Evolutionary conservation across 768 basidiomycete genomes (phyloP).

Genomic region (Pilatotrama ljubarskyi): DNA sequence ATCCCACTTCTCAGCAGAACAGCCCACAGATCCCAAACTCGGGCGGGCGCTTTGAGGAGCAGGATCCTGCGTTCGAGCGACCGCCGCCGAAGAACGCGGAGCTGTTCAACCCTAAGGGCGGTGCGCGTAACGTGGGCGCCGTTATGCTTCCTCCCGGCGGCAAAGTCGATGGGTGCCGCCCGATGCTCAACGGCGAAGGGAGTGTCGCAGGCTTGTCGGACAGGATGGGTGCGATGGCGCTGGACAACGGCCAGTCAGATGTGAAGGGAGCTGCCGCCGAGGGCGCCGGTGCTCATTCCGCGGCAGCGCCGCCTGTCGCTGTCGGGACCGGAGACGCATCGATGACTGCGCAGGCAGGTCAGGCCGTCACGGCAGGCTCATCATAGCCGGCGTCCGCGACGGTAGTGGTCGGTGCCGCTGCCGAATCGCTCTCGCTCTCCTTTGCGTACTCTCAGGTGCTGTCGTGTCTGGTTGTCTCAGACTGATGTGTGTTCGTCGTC

Average conservation of each 20-base stretch:
- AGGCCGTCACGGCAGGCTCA: neutral
- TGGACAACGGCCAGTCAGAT: conserved; percentile 5
- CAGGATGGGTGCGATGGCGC: conserved; percentile 10
- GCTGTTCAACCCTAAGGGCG: conserved; percentile 38
- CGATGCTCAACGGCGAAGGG: neutral
- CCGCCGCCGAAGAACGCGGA: conserved; percentile 46
- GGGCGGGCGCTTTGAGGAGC: conserved; percentile 42
- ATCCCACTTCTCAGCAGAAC: conserved; percentile 31
- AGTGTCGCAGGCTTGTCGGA: conserved; percentile 5
- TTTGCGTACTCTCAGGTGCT: conserved; percentile 7
- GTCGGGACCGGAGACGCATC: neutral
- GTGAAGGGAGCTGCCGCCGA: neutral
- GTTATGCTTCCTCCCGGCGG: neutral
- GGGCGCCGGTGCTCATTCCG: neutral
- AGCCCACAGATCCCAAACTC: conserved; percentile 24
- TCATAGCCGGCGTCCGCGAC: conserved; percentile 3
- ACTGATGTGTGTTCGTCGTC: conserved; percentile 11
- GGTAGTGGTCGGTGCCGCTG: too few species aligned
- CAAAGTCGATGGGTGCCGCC: neutral
- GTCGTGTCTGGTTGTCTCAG: conserved; percentile 11
- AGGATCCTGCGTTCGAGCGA: conserved; percentile 48
- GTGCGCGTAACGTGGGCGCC: conserved; percentile 1
- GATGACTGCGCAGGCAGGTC: neutral
- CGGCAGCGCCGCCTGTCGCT: neutral
- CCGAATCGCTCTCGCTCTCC: neutral